Conservation (phyloP, 768 basidiomycete genomes). For the Boletus tomentosulus region DNA sequence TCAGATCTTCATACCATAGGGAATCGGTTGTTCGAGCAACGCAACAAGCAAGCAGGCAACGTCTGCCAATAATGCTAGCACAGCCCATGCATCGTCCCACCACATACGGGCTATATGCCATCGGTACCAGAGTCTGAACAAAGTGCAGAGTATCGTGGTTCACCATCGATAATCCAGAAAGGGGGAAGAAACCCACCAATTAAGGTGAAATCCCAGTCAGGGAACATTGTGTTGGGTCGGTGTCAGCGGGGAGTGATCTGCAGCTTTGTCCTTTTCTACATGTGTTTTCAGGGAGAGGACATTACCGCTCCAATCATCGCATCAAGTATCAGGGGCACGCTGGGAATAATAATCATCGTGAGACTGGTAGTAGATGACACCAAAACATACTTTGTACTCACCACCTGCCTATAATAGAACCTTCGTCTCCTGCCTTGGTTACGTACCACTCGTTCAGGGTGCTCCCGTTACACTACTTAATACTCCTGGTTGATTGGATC, state of each 20-base stretch:
- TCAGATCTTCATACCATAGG: neutral
- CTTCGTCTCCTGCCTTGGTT: neutral
- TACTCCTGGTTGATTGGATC: neutral
- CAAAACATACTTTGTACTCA: neutral
- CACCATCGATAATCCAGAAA: neutral
- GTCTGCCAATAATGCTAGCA: slow-evolving; percentile 14
- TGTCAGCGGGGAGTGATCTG: neutral
- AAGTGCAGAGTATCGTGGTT: slow-evolving; percentile 14
- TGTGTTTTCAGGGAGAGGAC: neutral
- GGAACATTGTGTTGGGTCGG: slow-evolving; percentile 10
- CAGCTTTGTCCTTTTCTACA: neutral
- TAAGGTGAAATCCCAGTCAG: slow-evolving; percentile 7
- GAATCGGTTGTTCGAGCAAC: slow-evolving; percentile 6
- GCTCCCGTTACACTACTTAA: neutral
- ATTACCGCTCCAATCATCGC: neutral
- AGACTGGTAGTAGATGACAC: neutral
- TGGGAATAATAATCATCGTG: neutral
- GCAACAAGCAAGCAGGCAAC: slow-evolving; percentile 5
- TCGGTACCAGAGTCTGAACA: slow-evolving; percentile 23
- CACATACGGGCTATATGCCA: slow-evolving; percentile 17
- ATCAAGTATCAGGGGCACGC: neutral
- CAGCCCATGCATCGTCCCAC: slow-evolving; percentile 26
- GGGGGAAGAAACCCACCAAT: slow-evolving; percentile 8
- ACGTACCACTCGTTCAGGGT: neutral
- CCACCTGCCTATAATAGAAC: neutral